phyloP scores from a whole-genome alignment of 805 yeast genomes.

The Schizosaccharomyces lindneri region DNA sequence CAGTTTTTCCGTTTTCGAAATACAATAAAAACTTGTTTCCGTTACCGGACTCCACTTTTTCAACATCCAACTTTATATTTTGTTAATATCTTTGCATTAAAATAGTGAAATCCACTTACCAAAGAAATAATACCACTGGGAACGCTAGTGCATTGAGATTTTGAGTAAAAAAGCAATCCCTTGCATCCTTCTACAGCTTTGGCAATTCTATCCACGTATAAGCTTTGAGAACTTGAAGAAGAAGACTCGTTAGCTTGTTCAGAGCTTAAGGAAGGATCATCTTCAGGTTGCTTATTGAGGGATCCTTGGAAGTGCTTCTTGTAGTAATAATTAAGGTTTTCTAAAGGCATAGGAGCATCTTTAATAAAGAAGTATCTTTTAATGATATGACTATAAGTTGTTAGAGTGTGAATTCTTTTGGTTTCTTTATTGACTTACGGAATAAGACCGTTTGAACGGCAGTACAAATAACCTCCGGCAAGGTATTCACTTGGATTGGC shows the following conservation, averaged over 20 bases:
- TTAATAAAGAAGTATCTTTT: background rate
- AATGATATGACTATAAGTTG: background rate
- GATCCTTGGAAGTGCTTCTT: background rate
- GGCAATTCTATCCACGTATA: background rate
- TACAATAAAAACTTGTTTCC: background rate
- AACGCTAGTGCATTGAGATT: background rate
- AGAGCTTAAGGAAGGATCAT: background rate
- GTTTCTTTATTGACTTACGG: background rate
- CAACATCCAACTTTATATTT: background rate
- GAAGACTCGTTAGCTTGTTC: background rate
- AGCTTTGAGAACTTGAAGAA: background rate
- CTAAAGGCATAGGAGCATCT: background rate
- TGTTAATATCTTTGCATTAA: background rate
- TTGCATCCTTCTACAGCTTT: background rate
- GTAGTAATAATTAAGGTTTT: background rate
- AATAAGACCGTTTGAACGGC: background rate
- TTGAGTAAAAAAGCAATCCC: background rate
- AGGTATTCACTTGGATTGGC: background rate
- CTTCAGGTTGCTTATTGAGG: background rate
- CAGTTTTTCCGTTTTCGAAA: background rate
- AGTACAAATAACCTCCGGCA: background rate
- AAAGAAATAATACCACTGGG: background rate
- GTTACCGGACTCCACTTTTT: background rate
- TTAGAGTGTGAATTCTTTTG: background rate
- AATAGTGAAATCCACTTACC: background rate